These are phyloP conservation scores for Acacia melanoxylon DNA, from an alignment of 306 rosid species.

Conservation along the genomic window DNA sequence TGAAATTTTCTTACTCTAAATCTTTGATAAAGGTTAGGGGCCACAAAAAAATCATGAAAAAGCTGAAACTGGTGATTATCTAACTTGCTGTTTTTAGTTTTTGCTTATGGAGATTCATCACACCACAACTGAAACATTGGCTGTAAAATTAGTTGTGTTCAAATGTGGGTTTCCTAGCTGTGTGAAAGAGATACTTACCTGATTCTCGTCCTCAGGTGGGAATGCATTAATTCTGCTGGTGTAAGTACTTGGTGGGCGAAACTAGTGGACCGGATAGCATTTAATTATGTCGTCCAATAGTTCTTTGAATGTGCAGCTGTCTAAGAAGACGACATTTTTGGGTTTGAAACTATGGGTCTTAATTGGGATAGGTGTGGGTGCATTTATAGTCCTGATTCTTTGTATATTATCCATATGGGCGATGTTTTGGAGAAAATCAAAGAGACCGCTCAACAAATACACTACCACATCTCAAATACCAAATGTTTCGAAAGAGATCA, in stretches of 20 bases:
- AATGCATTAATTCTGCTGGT: conserved; percentile 46
- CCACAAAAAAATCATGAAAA: conserved; percentile 4
- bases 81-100: background rate
- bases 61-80: conserved; percentile 13
- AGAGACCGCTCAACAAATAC: conserved; percentile 58
- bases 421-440: conserved; percentile 73
- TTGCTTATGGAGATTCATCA: background rate
- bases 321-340: conserved; percentile 67
- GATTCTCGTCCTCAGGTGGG: conserved; percentile 48
- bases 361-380: conserved; percentile 82
- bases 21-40: background rate
- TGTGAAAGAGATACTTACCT: conserved; percentile 29
- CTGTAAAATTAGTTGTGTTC: conserved; percentile 17
- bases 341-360: conserved; percentile 85
- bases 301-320: conserved; percentile 66
- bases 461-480: conserved; percentile 65
- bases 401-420: conserved; percentile 76
- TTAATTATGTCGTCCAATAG: conserved; percentile 55
- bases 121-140: conserved; percentile 8
- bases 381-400: conserved; percentile 75
- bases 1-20: conserved; percentile 13
- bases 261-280: conserved; percentile 34
- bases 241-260: conserved; percentile 36
- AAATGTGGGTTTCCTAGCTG: background rate
- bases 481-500: conserved; percentile 74